Evolutionary conservation across 163 green algal genomes (phyloP), one percentile per base, ranked within the genome.

Genomic region (Prototheca wickerhamii): DNA sequence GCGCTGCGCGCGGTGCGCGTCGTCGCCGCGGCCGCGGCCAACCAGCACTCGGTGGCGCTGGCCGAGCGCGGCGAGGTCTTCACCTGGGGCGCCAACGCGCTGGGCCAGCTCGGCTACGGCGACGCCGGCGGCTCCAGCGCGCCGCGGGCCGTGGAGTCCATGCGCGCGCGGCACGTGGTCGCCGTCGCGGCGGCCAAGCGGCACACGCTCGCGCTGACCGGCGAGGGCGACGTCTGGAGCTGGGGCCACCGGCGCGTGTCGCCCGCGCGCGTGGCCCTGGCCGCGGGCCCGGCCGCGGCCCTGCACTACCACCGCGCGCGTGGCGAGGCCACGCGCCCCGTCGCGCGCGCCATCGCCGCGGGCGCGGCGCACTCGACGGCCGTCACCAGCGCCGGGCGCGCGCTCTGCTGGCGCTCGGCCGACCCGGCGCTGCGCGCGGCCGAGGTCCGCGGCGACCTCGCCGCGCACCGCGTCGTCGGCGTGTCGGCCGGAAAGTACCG

Each of bases 211-310:
- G 85, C 88, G 0, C 68, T 95, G 23, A 88, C 79, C 0, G 42
- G 29, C 0, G 77, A 84, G 34, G 91, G 91, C 12, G 60, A 65
- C 53, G 70, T 96, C 49, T 85, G 78, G 56, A 94, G 86, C 3
- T 96, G 90, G 87, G 91, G 90, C 40, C 95, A 84, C 80, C 88
- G 88, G 30, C 73, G 84, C 10, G 90, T 91, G 8, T 91, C 89
- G 2, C 67, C 89, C 18, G 70, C 95, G 54, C 90, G 89, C 5
- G 89, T 95, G 63, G 72, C 83, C 6, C 89, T 91, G 43, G 85
- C 81, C 23, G 65, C 89, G 56, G 78, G 94, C 18, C 89, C 96
- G 68, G 82, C 87, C 69, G 71, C 79, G 4, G 72, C 72, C 4
- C 90, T 93, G 20, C 57, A 55, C 3, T 93, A 95, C 61, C 89